These are phyloP conservation scores for Dendrobium catenatum DNA, from an alignment of 106 monocot species.

Conservation along the genomic window DNA sequence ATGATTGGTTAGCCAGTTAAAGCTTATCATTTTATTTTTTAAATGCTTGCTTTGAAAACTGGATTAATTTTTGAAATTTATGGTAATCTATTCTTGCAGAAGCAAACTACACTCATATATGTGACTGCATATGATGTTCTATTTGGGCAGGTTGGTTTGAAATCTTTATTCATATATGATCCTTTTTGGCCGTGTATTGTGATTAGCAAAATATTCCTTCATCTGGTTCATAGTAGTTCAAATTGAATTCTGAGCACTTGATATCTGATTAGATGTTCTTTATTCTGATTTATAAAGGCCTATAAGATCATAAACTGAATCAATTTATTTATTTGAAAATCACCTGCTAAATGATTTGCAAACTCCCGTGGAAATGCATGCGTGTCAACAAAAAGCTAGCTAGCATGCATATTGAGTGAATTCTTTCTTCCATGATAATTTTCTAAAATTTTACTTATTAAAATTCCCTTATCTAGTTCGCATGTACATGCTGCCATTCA, in stretches of 20 bases:
- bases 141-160: slow-evolving; percentile 62
- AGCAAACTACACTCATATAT: slow-evolving; percentile 75
- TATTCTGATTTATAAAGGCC: neutral
- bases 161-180: neutral
- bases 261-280: neutral
- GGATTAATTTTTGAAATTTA: neutral
- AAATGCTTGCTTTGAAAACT: neutral
- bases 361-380: neutral
- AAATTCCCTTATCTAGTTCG: neutral
- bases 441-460: neutral
- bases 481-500: neutral
- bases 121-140: slow-evolving; percentile 79
- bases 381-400: neutral
- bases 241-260: neutral
- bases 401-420: neutral
- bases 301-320: neutral
- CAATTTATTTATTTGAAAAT: neutral
- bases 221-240: neutral
- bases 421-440: neutral
- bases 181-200: neutral
- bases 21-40: neutral
- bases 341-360: neutral
- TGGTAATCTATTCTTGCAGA: slow-evolving; percentile 40
- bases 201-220: neutral
- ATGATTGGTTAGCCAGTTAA: neutral